A percentile compares a stretch with the other conserved stretches of the same genome.
phyloP scores from a whole-genome alignment of 805 yeast genomes.

The baker's yeast (Saccharomyces cerevisiae) region DNA sequence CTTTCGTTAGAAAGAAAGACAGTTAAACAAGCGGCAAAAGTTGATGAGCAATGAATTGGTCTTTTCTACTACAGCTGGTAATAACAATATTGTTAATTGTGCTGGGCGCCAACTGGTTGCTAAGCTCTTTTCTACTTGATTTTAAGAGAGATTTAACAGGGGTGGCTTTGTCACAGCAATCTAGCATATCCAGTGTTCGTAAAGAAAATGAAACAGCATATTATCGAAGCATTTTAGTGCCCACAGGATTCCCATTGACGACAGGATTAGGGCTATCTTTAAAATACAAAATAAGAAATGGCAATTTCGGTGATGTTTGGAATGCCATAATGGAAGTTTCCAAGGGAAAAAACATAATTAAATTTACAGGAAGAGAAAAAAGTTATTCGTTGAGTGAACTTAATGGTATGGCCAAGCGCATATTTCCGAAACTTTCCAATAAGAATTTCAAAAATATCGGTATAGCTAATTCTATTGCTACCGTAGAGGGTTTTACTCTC shows the following conservation, averaged over 20 bases:
- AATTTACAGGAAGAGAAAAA: constrained; percentile 21
- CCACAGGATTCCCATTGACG: constrained; percentile 59
- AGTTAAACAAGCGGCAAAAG: neutral
- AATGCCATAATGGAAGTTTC: constrained; percentile 36
- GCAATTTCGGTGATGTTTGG: constrained; percentile 71
- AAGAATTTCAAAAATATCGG: constrained; percentile 20
- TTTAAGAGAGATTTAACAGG: constrained; percentile 47
- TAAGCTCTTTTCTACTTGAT: constrained; percentile 17
- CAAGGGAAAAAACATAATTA: constrained; percentile 9
- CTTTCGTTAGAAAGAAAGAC: neutral
- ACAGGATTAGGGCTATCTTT: constrained; percentile 61
- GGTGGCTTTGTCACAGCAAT: constrained; percentile 53
- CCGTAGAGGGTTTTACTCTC: constrained; percentile 32
- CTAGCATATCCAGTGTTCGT: constrained; percentile 59
- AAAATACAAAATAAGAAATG: constrained; percentile 62
- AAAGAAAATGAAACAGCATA: constrained; percentile 62
- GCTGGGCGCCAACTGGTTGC: constrained; percentile 11
- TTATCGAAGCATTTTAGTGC: constrained; percentile 66
- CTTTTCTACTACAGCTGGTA: constrained; percentile 7
- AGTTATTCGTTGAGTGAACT: constrained; percentile 8
- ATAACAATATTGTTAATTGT: constrained; percentile 6
- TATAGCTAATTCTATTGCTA: constrained; percentile 23
- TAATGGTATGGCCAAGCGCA: constrained; percentile 20
- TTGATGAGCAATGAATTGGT: constrained; percentile 6
- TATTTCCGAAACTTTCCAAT: constrained; percentile 6